A percentile compares a stretch with the other conserved stretches of the same genome.
phyloP scores from a whole-genome alignment of 148 eudicot genomes.

The Vaccinium macrocarpon region DNA sequence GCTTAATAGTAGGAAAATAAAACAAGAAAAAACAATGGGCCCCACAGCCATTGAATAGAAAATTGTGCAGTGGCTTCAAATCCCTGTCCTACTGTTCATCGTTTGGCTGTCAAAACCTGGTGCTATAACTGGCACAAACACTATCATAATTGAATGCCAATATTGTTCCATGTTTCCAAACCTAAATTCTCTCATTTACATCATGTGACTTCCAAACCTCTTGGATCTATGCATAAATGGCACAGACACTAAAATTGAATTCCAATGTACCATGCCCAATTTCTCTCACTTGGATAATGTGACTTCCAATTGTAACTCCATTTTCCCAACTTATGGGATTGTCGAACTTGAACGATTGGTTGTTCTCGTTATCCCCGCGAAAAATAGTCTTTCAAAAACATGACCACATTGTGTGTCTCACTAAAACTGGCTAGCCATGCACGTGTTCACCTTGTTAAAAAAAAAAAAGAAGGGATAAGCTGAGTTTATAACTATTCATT shows the following conservation, averaged over 20 bases:
- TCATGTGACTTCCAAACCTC: slow-evolving; percentile 4
- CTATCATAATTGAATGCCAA: slow-evolving; percentile 4
- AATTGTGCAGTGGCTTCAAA: not conserved
- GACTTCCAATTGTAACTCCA: not conserved
- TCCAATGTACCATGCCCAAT: not conserved
- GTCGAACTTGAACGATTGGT: too few species aligned
- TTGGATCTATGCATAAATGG: not conserved
- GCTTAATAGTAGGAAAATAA: not conserved
- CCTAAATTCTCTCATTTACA: slow-evolving; percentile 1
- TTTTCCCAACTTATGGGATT: not conserved
- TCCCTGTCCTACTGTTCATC: not conserved
- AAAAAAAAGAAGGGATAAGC: too few species aligned
- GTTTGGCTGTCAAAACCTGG: slow-evolving; percentile 2
- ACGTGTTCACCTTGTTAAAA: not conserved
- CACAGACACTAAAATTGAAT: not conserved
- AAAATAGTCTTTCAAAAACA: not conserved
- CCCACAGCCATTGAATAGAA: not conserved
- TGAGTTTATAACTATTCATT: too few species aligned
- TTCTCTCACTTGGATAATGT: not conserved
- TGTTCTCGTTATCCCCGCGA: not conserved
- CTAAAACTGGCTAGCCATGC: not conserved
- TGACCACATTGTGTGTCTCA: not conserved
- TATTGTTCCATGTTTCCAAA: not conserved
- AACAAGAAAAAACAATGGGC: not conserved
- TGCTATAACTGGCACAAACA: not conserved